phyloP scores from a whole-genome alignment of 148 eudicot species.

The Fallopia convolvulus region DNA sequence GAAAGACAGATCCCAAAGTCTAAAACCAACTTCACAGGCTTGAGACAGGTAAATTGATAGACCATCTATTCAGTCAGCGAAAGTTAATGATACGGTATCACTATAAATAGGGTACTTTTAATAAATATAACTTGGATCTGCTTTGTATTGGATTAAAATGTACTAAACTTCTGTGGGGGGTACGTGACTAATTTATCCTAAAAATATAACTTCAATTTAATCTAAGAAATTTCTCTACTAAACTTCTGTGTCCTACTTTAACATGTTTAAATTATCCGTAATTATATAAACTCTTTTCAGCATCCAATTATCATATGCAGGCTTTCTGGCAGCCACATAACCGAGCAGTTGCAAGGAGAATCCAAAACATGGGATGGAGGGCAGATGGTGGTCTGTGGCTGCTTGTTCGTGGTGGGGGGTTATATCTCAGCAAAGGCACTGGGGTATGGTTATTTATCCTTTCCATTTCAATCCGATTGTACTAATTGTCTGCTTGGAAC shows the following conservation, averaged over 20 bases:
- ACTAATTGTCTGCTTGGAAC: neutral
- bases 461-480: slow-evolving; percentile 2
- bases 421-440: slow-evolving; percentile 90
- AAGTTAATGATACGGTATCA: too few species aligned
- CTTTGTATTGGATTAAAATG: too few species aligned
- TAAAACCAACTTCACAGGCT: too few species aligned
- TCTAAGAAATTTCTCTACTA: neutral
- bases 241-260: neutral
- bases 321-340: slow-evolving; percentile 99
- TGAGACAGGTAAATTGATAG: too few species aligned
- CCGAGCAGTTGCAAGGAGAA: slow-evolving; percentile 86
- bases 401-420: slow-evolving; percentile 98
- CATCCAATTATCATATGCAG: slow-evolving; percentile 33
- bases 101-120: too few species aligned
- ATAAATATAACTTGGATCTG: too few species aligned
- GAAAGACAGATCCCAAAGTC: too few species aligned
- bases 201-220: neutral
- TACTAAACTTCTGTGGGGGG: too few species aligned
- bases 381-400: slow-evolving; percentile 99
- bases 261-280: neutral
- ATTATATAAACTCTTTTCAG: neutral
- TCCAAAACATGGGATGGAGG: slow-evolving; percentile 99
- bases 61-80: too few species aligned
- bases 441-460: slow-evolving; percentile 53
- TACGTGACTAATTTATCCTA: neutral